A percentile compares a stretch with the other conserved stretches of the same genome.
phyloP scores from a whole-genome alignment of 2,329 filamentous ascomycete genomes.

The Aureobasidium melanogenum region DNA sequence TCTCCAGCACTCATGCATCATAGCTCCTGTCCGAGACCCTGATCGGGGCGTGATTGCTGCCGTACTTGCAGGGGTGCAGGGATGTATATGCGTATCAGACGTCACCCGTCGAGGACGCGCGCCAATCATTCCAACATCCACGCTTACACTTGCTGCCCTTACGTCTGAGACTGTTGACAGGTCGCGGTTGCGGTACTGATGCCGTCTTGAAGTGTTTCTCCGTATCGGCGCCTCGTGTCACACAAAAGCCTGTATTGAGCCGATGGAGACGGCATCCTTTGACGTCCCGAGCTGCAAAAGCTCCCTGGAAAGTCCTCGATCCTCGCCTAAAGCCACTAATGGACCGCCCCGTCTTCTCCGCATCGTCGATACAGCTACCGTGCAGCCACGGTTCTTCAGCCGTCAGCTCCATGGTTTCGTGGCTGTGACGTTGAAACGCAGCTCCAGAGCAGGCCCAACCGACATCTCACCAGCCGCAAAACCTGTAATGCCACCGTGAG shows the following conservation, averaged over 20 bases:
- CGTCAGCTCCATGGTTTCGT: conserved; percentile 5
- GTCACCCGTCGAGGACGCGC: conserved; percentile 2
- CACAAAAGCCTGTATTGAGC: neutral
- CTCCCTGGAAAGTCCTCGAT: conserved; percentile 2
- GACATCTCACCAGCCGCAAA: conserved; percentile 11
- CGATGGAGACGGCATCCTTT: neutral
- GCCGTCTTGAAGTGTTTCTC: neutral
- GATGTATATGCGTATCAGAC: conserved; percentile 6
- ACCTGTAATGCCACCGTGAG: conserved; percentile 10
- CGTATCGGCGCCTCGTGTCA: neutral
- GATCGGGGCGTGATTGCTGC: neutral
- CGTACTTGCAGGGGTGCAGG: conserved; percentile 12
- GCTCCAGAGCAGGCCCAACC: conserved; percentile 6
- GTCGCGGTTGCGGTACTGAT: conserved; percentile 1
- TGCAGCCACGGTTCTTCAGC: conserved; percentile 9
- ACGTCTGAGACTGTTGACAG: neutral
- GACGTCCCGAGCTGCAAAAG: neutral
- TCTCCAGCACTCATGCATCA: conserved; percentile 5
- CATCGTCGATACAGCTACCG: conserved; percentile 5
- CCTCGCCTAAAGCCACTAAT: neutral
- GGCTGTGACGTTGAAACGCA: conserved; percentile 10
- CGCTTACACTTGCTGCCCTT: conserved; percentile 3
- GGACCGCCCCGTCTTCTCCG: conserved; percentile 7
- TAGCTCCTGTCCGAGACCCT: conserved; percentile 3
- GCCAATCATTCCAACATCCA: conserved; percentile 1